Conservation (phyloP, 2,329 filamentous ascomycete genomes). For the Ceratocystis huliohia region DNA sequence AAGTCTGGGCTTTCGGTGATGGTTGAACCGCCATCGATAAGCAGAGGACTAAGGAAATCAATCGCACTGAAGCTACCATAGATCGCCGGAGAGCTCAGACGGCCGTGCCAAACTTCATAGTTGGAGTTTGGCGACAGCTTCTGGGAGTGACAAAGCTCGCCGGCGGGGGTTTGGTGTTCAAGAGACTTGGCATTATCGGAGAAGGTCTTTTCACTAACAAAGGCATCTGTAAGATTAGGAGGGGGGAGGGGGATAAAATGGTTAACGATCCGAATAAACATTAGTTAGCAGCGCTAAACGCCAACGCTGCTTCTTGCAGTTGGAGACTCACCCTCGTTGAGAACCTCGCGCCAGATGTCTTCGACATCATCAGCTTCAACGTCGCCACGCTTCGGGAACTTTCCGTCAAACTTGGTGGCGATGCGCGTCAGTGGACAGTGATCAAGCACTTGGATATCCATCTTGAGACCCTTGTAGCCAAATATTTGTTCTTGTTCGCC, state of each 20-base stretch:
- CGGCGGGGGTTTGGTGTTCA: constrained; percentile 8
- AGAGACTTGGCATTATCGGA: constrained; percentile 31
- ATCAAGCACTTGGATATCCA: constrained; percentile 48
- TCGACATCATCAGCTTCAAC: constrained; percentile 18
- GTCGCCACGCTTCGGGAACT: constrained; percentile 17
- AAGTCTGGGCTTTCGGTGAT: constrained; percentile 45
- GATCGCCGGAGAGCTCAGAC: constrained; percentile 55
- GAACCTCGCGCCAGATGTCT: constrained; percentile 16
- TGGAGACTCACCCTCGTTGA: constrained; percentile 13
- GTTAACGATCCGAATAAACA: constrained; percentile 30
- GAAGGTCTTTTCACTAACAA: constrained; percentile 48
- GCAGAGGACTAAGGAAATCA: constrained; percentile 71
- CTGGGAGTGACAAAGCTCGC: constrained; percentile 11
- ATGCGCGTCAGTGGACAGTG: constrained; percentile 10
- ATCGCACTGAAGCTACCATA: constrained; percentile 63
- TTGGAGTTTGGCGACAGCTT: constrained; percentile 22
- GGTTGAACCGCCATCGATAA: constrained; percentile 82
- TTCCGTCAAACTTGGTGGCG: constrained; percentile 9
- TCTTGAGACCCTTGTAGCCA: constrained; percentile 70
- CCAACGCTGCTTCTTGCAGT: background rate
- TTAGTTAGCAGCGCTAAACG: constrained; percentile 37
- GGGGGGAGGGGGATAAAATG: too few species aligned
- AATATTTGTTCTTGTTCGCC: constrained; percentile 87
- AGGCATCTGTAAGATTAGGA: constrained; percentile 42
- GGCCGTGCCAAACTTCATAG: constrained; percentile 78